Evolutionary conservation across 441 rosid species (phyloP), one percentile per base, ranked within the genome.

Genomic region (Pelargonium australe): DNA sequence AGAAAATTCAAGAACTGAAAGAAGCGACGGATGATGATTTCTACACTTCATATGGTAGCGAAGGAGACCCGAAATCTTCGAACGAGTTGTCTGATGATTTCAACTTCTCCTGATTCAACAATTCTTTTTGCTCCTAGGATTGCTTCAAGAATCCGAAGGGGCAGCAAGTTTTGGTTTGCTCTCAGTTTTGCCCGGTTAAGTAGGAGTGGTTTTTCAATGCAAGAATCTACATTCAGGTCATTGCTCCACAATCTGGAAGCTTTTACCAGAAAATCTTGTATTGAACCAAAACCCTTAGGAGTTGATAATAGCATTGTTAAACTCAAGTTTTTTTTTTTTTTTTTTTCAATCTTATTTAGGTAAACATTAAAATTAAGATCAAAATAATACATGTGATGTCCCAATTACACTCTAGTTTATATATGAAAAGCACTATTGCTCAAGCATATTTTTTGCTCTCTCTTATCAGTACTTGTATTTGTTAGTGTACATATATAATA

Each of bases 161-260:
- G 63, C 1, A 28, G 63, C 63, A 58, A 58, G 63, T 58, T 57
- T 16, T 57, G 62, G 62, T 57, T 23, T 57, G 4, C 34, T 58
- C 63, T 23, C 60, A 53, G 60, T n/a, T n/a, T 12, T 16, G 17
- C 19, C 2, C 5, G 14, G 17, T n/a, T 5, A 57, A 11, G 19
- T 17, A 25, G 28, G 62, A 57, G 28, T 57, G 62, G 62, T 57
- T 57, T 57, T 19, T 25, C 63, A 60, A 60, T 60, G 63, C 63
- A 9, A 4, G 40, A 34, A 34, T 34, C 40, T 34, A 5, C 40
- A 34, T 34, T 3, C 40, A 23, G 63, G 63, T 58, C 4, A 8
- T 58, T 58, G 63, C 23, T 57, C 62, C 19, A 25, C 28, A 57
- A 57, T 57, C 62, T 55, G 10, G 20, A 2, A 55, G 6, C 25